Evolutionary conservation across 1,284 basidiomycete species (phyloP).

Genomic region (Irpex lacteus): DNA sequence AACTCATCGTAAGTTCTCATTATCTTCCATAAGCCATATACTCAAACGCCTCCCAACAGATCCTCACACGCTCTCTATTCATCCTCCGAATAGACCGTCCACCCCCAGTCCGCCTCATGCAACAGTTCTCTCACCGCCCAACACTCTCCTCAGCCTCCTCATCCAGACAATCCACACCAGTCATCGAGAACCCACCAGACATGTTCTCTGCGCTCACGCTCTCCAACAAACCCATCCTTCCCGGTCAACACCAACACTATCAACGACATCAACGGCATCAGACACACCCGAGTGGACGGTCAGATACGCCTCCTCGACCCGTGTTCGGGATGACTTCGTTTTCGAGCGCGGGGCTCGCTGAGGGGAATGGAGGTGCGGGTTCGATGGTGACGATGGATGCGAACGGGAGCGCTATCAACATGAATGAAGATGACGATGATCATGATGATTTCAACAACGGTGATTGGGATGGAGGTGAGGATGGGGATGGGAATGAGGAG

Average conservation of each 20-base stretch:
- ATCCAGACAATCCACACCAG: constrained; percentile 25
- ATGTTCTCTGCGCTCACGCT: constrained; percentile 59
- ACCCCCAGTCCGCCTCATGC: constrained; percentile 62
- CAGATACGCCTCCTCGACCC: constrained; percentile 34
- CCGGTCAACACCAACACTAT: constrained; percentile 1
- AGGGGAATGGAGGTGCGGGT: no score
- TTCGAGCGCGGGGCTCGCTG: not conserved
- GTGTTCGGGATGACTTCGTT: constrained; percentile 69
- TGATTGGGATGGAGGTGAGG: constrained; percentile 14
- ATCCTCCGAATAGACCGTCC: constrained; percentile 61
- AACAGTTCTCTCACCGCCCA: constrained; percentile 41
- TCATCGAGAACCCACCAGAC: constrained; percentile 43
- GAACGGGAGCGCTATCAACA: not conserved
- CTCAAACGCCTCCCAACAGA: constrained; percentile 33
- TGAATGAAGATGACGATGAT: constrained; percentile 24
- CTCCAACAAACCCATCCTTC: constrained; percentile 56
- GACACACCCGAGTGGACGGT: not conserved
- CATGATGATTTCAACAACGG: constrained; percentile 27
- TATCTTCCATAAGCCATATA: constrained; percentile 9
- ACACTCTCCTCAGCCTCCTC: constrained; percentile 16
- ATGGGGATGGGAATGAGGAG: not conserved
- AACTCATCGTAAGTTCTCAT: constrained; percentile 38
- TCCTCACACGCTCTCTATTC: constrained; percentile 45
- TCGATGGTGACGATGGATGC: no score
- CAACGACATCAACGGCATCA: not conserved